Conservation (phyloP, 108 stramenopile genomes). For the Conticribra weissflogii region DNA sequence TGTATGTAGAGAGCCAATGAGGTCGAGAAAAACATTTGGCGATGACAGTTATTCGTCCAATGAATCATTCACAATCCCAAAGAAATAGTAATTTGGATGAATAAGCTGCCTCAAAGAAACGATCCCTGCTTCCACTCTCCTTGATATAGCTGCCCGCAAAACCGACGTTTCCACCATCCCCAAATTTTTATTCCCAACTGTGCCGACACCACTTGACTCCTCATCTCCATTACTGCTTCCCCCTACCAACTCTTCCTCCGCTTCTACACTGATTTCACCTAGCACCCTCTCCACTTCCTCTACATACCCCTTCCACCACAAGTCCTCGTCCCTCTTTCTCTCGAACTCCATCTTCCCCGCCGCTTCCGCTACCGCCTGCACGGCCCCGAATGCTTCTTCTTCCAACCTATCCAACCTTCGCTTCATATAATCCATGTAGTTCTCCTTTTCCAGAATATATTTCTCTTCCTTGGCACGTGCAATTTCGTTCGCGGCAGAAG, state of each 20-base stretch:
- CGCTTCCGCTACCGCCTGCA: conserved; percentile 35
- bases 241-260: conserved; percentile 7
- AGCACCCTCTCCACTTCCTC: conserved; percentile 29
- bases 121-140: conserved; percentile 41
- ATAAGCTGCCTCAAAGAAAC: conserved; percentile 22
- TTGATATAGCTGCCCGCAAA: conserved; percentile 34
- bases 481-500: conserved; percentile 15
- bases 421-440: conserved; percentile 30
- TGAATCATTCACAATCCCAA: too few relatives aligned
- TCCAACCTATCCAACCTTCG: conserved; percentile 19
- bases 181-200: background rate
- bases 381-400: conserved; percentile 41
- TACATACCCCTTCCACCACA: conserved; percentile 29
- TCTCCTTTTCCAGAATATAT: conserved; percentile 18
- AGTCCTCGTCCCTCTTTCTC: conserved; percentile 40
- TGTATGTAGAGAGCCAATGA: too few relatives aligned
- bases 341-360: conserved; percentile 40
- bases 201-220: too few relatives aligned
- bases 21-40: too few relatives aligned
- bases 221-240: background rate
- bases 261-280: conserved; percentile 7
- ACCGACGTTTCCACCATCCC: conserved; percentile 30
- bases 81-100: conserved; percentile 39
- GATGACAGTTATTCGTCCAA: too few relatives aligned
- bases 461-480: background rate